A percentile compares a stretch with the other conserved stretches of the same genome.
These are phyloP conservation scores for Nakazawaea pomicola DNA, from an alignment of 805 yeast genomes.

Conservation along the genomic window DNA sequence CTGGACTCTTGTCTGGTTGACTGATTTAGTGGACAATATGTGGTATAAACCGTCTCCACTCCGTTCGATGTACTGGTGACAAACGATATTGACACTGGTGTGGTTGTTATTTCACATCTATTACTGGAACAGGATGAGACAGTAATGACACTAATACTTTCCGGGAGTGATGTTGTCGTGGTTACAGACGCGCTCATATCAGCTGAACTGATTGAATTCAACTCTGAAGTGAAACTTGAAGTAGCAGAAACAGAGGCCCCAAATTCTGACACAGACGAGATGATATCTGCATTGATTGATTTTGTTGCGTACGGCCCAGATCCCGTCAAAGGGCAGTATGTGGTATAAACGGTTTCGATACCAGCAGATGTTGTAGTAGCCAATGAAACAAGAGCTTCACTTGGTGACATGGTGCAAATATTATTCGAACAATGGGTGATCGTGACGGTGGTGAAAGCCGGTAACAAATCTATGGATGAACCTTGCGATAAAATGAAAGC, in stretches of 20 bases:
- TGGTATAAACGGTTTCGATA: conserved; percentile 4
- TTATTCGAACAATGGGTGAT: conserved; percentile 5
- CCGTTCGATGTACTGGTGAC: conserved; percentile 22
- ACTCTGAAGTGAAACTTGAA: conserved; percentile 17
- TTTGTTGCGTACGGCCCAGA: too few relatives aligned
- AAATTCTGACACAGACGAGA: too few relatives aligned
- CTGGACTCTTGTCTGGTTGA: too few relatives aligned
- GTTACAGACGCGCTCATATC: conserved; percentile 22
- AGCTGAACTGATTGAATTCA: conserved; percentile 20
- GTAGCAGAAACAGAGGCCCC: too few relatives aligned
- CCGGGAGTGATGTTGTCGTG: conserved; percentile 24
- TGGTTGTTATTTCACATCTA: conserved; percentile 22
- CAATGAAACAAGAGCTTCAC: conserved; percentile 2
- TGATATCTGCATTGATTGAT: too few relatives aligned
- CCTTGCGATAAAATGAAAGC: conserved; percentile 5
- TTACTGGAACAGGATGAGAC: too few relatives aligned
- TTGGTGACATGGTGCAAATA: conserved; percentile 2
- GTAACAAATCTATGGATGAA: background rate
- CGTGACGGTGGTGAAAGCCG: conserved; percentile 3
- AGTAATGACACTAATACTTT: too few relatives aligned
- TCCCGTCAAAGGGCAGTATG: conserved; percentile 8
- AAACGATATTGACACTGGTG: conserved; percentile 25
- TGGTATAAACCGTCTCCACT: conserved; percentile 2
- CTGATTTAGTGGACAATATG: conserved; percentile 10
- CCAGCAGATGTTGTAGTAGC: conserved; percentile 8